These are phyloP conservation scores for Colletotrichum coccodes DNA, from an alignment of 2,329 filamentous ascomycete species.

Conservation along the genomic window DNA sequence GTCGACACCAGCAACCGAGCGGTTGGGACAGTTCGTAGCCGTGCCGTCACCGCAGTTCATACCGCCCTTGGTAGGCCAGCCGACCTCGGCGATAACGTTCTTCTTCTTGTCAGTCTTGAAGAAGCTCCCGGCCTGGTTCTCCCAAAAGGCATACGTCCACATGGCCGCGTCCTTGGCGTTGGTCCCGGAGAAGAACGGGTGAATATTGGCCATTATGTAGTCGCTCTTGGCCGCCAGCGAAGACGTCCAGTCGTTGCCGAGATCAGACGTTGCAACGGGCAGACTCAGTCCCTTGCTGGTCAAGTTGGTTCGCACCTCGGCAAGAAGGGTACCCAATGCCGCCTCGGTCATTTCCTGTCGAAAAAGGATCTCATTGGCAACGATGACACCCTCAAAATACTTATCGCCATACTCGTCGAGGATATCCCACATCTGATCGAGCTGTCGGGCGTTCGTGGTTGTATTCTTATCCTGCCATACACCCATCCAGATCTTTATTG, in stretches of 20 bases:
- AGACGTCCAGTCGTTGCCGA: constrained; percentile 87
- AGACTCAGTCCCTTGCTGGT: constrained; percentile 71
- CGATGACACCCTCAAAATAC: constrained; percentile 85
- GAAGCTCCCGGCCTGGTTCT: constrained; percentile 71
- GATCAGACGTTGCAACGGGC: constrained; percentile 86
- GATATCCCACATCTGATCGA: constrained; percentile 85
- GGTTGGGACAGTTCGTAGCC: constrained; percentile 64
- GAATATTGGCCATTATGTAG: constrained; percentile 95
- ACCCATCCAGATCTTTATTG: constrained; percentile 91
- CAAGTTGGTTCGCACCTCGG: constrained; percentile 77
- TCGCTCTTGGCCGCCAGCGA: constrained; percentile 78
- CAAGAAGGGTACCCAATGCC: constrained; percentile 72
- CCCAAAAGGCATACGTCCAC: constrained; percentile 90
- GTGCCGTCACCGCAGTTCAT: constrained; percentile 52
- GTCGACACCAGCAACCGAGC: constrained; percentile 80
- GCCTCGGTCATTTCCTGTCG: constrained; percentile 77
- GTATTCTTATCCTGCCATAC: constrained; percentile 90
- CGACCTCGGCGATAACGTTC: constrained; percentile 90
- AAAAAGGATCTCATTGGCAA: constrained; percentile 83
- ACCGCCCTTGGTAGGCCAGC: constrained; percentile 88
- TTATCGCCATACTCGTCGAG: constrained; percentile 73
- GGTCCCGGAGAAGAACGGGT: constrained; percentile 93
- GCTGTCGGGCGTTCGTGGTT: constrained; percentile 85
- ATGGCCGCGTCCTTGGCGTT: constrained; percentile 72
- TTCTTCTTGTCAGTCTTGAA: constrained; percentile 71